Percentiles rank a stretch among this genome's conserved stretches.
Conservation (phyloP, 164 flowering plant genomes). For the Hamamelis virginiana region DNA sequence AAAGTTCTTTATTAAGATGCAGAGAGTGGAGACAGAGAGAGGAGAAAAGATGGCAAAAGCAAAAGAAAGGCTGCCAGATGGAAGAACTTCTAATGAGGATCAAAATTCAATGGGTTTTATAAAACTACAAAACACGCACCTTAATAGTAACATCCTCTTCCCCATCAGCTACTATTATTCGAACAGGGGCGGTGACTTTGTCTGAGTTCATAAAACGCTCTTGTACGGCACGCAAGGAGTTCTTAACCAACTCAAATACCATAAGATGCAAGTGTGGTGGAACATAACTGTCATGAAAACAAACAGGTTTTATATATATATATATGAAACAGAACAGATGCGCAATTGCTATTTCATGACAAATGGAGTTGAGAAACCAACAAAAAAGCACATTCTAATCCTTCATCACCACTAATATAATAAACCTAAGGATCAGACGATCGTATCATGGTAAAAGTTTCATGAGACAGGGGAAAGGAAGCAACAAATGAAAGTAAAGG, state of each 20-base stretch:
- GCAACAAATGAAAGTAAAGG: not conserved
- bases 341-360: not conserved
- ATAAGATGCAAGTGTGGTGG: conserved; percentile 93
- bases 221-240: conserved; percentile 96
- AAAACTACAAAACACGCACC: conserved; percentile 29
- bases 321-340: not conserved
- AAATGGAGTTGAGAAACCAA: not conserved
- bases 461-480: too few relatives aligned
- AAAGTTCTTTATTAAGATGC: not conserved
- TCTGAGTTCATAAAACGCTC: conserved; percentile 86
- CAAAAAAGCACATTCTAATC: not conserved
- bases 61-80: not conserved
- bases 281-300: conserved; percentile 60
- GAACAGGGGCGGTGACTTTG: conserved; percentile 73
- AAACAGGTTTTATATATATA: not conserved
- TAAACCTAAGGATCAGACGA: not conserved
- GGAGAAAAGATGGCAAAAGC: too few relatives aligned
- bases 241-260: conserved; percentile 98
- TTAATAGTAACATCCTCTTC: conserved; percentile 96
- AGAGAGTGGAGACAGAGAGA: too few relatives aligned
- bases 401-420: not conserved
- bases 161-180: conserved; percentile 95
- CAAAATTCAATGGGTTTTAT: not conserved
- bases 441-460: not conserved
- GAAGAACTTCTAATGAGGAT: not conserved